Evolutionary conservation across 768 basidiomycete genomes (phyloP), one percentile per base, ranked within the genome.

Genomic region (Amanita muscaria): DNA sequence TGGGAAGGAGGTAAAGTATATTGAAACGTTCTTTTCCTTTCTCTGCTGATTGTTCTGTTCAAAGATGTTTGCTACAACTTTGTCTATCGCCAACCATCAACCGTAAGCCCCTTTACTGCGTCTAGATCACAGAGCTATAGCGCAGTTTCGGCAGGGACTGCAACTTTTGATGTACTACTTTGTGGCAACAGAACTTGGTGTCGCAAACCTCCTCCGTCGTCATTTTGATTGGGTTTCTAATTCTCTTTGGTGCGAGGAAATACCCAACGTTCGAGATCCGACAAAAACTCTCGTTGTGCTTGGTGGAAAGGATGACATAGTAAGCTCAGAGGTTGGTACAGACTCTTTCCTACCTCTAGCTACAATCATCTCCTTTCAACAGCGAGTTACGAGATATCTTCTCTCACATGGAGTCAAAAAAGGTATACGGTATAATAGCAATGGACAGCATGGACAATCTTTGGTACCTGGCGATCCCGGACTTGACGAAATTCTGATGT

Each of bases 31-130:
- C 24, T 10, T n/a, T 46, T 16, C 14, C 21, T 36, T 24, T 41
- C 18, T 33, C 25, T 33, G 35, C 46, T 24, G 46, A 32, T 25
- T 21, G n/a, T 44, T 43, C 35, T n/a, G 10, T 41, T 16, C 21
- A 16, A 53, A 85, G 89, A 91, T 61, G 79, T 93, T 21, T 93
- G 91, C 59, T 87, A 85, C 65, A 91, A 90, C 57, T 94, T 94
- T 63, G 67, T 92, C 42, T 94, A 93, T 59, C 71, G 77, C 5
- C 70, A 67, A 22, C 80, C 82, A 40, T 68, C 62, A 37, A 83
- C 76, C 23, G 86, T 83, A 62, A 49, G 76, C 64, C 36, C 21
- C 38, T 34, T 35, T 12, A 29, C 6, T 30, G 10, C 8, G 7
- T 7, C 30, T 24, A 29, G 11, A 22, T 14, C n/a, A 10, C 11